Base-by-base conservation (phyloP, 192 early-diverging fungal genomes). In the Geranomyces variabilis region DNA sequence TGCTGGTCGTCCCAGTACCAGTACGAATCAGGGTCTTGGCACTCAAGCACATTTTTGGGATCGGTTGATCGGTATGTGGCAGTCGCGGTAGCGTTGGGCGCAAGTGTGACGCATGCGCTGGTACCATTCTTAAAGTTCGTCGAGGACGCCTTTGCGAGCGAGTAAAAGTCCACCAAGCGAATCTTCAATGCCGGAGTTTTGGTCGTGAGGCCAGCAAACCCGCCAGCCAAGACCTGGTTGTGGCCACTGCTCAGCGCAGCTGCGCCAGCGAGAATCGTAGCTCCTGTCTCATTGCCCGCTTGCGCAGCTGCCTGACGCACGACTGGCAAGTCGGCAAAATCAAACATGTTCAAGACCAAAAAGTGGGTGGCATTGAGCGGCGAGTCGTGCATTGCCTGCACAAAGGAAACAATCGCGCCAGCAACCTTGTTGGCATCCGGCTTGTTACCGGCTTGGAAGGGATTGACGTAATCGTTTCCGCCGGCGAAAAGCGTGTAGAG, bases 1-100 rank as follows among this genome's bases (percentile, higher is more conserved):
- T 75, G 74, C 44, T 55, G 28, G 34, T 63, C 34, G 41, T 75
- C 74, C 74, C 74, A 75, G 28, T 36, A 70, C 10, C 63, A 34
- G 60, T 49, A 75, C n/a, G 29, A 15, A 29, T 75, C 66, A 0
- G 74, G 74, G 14, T 63, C 34, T 62, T 29, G 12, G 62, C 70
- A 72, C 51, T 53, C 51, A 17, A 53, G 6, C 7, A 53, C 51
- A 17, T 53, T 53, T 15, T 53, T 53, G 51, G 51, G n/a, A 17
- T 53, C 51, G 19, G 19, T 53, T 15, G 51, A 53, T 3, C 51
- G 19, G 51, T 53, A 53, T 15, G 51, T n/a, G 19, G n/a, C n/a
- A n/a, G n/a, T n/a, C n/a, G n/a, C n/a, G n/a, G n/a, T n/a, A n/a
- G n/a, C n/a, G n/a, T n/a, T n/a, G n/a, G n/a, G n/a, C n/a, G n/a